A percentile compares a stretch with the other conserved stretches of the same genome.
phyloP scores from a whole-genome alignment of 306 rosid genomes.

The Cyclanthera cordifolia region DNA sequence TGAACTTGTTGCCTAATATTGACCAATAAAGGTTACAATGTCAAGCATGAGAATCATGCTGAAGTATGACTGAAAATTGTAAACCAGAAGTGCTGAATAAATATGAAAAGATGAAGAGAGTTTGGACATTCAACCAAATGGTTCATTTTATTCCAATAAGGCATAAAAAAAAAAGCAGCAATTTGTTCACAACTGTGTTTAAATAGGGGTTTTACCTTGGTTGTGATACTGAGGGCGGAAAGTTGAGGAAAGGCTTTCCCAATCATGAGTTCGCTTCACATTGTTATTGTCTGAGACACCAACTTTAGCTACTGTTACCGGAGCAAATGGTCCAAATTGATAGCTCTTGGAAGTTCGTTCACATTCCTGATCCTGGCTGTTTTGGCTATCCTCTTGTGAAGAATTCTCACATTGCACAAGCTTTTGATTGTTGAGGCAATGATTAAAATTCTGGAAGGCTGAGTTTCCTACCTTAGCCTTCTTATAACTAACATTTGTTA shows the following conservation, averaged over 20 bases:
- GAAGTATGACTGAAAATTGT: not conserved
- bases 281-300: conserved; percentile 19
- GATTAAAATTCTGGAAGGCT: conserved; percentile 3
- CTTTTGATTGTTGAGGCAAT: conserved; percentile 5
- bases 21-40: conserved; percentile 3
- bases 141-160: not conserved
- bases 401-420: conserved; percentile 11
- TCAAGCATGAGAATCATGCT: conserved; percentile 1
- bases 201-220: conserved; percentile 25
- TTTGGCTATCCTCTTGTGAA: not conserved
- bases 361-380: conserved; percentile 17
- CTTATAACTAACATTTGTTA: conserved; percentile 35
- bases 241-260: conserved; percentile 29
- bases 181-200: conserved; percentile 1
- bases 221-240: conserved; percentile 33
- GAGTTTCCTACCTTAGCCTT: conserved; percentile 18
- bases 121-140: not conserved
- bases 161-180: not conserved
- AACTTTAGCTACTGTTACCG: conserved; percentile 12
- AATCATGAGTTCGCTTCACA: conserved; percentile 16
- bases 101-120: not conserved
- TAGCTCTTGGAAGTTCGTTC: conserved; percentile 29
- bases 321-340: conserved; percentile 55
- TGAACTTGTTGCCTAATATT: not conserved
- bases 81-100: not conserved